Evolutionary conservation across 2,329 filamentous ascomycete genomes (phyloP).

Genomic region (Beauveria bassiana): DNA sequence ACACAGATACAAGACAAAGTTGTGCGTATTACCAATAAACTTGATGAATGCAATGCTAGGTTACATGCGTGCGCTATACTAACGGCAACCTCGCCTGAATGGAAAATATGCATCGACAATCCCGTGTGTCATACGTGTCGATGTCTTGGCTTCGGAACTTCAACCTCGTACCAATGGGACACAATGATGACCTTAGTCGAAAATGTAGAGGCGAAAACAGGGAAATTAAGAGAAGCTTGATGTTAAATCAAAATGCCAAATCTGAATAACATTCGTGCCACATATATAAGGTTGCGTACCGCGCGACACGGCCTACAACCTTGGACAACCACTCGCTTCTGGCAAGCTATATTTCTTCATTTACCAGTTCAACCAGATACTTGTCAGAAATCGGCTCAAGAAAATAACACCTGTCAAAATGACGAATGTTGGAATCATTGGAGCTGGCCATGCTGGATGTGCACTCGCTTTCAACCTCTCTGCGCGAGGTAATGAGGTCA

Average conservation of each 20-base stretch:
- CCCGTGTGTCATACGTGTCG: too few relatives aligned
- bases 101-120: background rate
- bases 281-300: too few relatives aligned
- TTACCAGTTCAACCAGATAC: background rate
- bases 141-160: background rate
- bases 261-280: too few relatives aligned
- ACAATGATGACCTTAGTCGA: background rate
- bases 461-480: constrained; percentile 12
- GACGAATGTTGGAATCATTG: constrained; percentile 4
- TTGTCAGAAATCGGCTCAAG: too few relatives aligned
- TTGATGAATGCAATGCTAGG: background rate
- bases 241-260: too few relatives aligned
- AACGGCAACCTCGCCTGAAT: too few relatives aligned
- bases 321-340: background rate
- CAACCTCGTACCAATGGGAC: background rate
- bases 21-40: background rate
- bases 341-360: background rate
- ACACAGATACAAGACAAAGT: background rate
- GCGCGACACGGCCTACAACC: too few relatives aligned
- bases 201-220: too few relatives aligned
- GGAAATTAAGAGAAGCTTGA: too few relatives aligned
- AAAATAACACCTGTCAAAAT: background rate
- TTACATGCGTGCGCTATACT: background rate
- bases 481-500: constrained; percentile 2
- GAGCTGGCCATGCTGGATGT: constrained; percentile 14